Evolutionary conservation across 441 rosid genomes (phyloP).

Genomic region (Erysimum cheiri): DNA sequence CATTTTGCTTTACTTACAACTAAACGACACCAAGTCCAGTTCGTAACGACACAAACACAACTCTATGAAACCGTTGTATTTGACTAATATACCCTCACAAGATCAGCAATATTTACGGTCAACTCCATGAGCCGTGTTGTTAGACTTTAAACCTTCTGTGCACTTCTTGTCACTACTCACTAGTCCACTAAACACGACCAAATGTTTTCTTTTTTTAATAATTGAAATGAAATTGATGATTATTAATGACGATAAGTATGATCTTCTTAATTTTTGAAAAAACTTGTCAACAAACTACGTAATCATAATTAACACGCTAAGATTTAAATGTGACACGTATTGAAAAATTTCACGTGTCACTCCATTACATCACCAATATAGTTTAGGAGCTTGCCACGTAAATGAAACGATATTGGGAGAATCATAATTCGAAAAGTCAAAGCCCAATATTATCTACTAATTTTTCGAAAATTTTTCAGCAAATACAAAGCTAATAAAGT

Average conservation of each 20-base stretch:
- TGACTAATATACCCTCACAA: constrained; percentile 6
- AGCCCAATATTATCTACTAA: constrained; percentile 1
- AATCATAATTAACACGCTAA: constrained; percentile 43
- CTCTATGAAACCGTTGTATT: not conserved
- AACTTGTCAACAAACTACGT: constrained; percentile 40
- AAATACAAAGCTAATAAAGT: constrained; percentile 2
- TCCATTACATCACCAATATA: not conserved
- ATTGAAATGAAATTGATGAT: not conserved
- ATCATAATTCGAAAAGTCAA: constrained; percentile 32
- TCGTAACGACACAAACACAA: constrained; percentile 4
- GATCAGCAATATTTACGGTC: not conserved
- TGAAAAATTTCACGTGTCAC: constrained; percentile 12
- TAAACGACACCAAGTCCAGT: constrained; percentile 20
- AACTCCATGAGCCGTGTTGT: constrained; percentile 27
- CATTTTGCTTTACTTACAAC: constrained; percentile 11
- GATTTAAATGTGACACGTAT: constrained; percentile 38
- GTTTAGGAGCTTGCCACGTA: constrained; percentile 32
- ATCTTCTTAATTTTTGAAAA: not conserved
- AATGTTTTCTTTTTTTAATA: not conserved
- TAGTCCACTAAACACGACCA: constrained; percentile 39
- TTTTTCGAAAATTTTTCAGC: not conserved
- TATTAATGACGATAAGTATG: constrained; percentile 9
- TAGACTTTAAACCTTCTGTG: constrained; percentile 30
- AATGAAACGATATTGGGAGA: not conserved
- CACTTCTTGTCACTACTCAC: constrained; percentile 39